A percentile compares a stretch with the other conserved stretches of the same genome.
phyloP scores from a whole-genome alignment of 495 filamentous ascomycete genomes.

The Massariosphaeria phaeospora region DNA sequence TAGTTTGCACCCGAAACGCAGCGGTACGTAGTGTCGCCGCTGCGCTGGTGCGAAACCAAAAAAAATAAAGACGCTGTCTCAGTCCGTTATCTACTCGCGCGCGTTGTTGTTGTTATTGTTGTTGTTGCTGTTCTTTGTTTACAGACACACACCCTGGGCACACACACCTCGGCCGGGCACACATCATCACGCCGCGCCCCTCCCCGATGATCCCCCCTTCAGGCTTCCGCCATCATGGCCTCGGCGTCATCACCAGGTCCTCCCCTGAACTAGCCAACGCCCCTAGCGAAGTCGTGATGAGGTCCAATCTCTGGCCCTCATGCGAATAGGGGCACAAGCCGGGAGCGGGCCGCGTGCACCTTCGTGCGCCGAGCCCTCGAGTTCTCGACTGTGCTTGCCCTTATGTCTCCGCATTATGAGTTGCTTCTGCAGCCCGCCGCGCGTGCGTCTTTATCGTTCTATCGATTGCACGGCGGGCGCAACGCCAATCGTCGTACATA shows the following conservation, averaged over 20 bases:
- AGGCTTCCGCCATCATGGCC: background rate
- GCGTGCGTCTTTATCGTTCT: constrained; percentile 4
- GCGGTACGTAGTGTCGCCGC: background rate
- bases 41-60: too few species aligned
- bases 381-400: background rate
- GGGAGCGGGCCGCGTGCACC: constrained; percentile 19
- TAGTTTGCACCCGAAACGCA: background rate
- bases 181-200: too few species aligned
- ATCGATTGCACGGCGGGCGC: constrained; percentile 9
- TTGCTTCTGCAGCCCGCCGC: constrained; percentile 9
- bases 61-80: background rate
- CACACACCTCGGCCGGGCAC: too few species aligned
- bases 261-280: background rate
- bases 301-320: constrained; percentile 25
- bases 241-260: background rate
- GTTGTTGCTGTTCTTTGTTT: background rate
- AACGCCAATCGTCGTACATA: too few species aligned
- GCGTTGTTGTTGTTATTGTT: constrained; percentile 1
- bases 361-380: background rate
- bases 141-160: too few species aligned
- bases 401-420: constrained; percentile 28
- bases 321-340: constrained; percentile 19
- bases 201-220: background rate
- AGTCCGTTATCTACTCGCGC: background rate
- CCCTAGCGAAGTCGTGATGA: constrained; percentile 5